Conservation (phyloP, 2,329 filamentous ascomycete genomes). For the Tolypocladium nubicola region DNA sequence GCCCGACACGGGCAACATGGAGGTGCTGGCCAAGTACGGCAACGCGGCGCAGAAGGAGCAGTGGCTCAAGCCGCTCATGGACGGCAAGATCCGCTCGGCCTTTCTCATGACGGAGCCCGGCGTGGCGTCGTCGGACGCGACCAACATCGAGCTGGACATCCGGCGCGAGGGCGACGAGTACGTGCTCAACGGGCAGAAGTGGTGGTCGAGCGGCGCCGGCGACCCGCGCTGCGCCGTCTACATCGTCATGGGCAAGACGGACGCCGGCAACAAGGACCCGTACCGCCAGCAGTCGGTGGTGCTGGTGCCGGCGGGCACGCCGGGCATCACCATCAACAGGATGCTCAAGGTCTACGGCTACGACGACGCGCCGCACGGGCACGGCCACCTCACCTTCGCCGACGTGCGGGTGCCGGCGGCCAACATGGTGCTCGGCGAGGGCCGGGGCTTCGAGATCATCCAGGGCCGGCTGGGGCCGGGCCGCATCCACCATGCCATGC, state of each 20-base stretch:
- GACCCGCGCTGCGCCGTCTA: slow-evolving; percentile 89
- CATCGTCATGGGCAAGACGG: slow-evolving; percentile 92
- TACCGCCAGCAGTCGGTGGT: slow-evolving; percentile 93
- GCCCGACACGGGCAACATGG: slow-evolving; percentile 93
- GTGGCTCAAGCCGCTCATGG: slow-evolving; percentile 74
- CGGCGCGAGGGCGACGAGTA: slow-evolving; percentile 76
- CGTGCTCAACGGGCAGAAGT: slow-evolving; percentile 93
- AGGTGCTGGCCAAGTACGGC: slow-evolving; percentile 85
- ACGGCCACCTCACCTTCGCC: slow-evolving; percentile 83
- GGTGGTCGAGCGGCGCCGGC: slow-evolving; percentile 95
- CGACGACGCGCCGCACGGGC: slow-evolving; percentile 96
- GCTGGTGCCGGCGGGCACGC: slow-evolving; percentile 69
- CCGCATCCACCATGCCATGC: slow-evolving; percentile 97
- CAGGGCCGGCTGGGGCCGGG: slow-evolving; percentile 93
- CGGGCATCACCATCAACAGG: slow-evolving; percentile 83
- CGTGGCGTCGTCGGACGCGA: slow-evolving; percentile 81
- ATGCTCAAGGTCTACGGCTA: slow-evolving; percentile 94
- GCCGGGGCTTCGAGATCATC: slow-evolving; percentile 95
- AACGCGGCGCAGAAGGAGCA: slow-evolving; percentile 73
- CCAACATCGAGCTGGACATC: slow-evolving; percentile 82
- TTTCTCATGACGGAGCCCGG: slow-evolving; percentile 94
- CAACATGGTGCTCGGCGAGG: slow-evolving; percentile 86
- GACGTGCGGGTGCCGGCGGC: slow-evolving; percentile 78
- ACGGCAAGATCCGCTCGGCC: slow-evolving; percentile 77
- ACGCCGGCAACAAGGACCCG: slow-evolving; percentile 60